Base-by-base conservation (phyloP, 129 eudicot genomes). In the Flaveria sonorensis region DNA sequence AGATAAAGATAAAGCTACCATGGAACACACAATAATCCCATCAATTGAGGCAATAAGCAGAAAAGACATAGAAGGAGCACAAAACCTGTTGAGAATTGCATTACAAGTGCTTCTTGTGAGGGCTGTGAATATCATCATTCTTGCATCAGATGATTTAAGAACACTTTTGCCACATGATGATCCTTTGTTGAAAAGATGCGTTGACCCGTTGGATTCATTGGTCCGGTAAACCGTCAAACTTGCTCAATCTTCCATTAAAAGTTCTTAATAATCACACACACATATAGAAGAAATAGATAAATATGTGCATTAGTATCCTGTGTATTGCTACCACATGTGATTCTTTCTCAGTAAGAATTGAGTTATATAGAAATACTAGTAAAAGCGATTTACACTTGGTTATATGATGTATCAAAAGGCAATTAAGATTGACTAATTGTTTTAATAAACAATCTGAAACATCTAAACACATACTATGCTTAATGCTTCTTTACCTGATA, bases 191-290 rank as follows among this genome's bases (percentile, higher is more conserved):
- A 90, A 68, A 78, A 88, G 82, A 82, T 90, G 98, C 56, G 28
- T 90, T n/a, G 92, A 88, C 72, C 97, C 97, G 2, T 47, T 88
- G 83, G 96, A 92, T 86, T 87, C 93, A 7, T 83, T 92, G 68
- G 92, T 89, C 51, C 78, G 90, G 77, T 90, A 88, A 64, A 83
- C 87, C 53, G 24, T 92, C 43, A 75, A 82, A 77, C 79, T 76
- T 52, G 76, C 81, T 83, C 83, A 82, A 79, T 83, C 88, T 56
- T 60, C 77, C 45, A 64, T 56, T 26, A 68, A 24, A 40, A 46
- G 61, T 60, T 64, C 64, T 60, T 53, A 74, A 55, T 53, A 32
- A 59, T 76, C 51, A 50, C 63, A 64, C 52, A 64, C 6, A 8
- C 10, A 65, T 52, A n/a, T 52, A 80, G 3, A 16, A 55, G 23